Conservation (phyloP, 345 rosid genomes). For the Euphorbia peplus region DNA sequence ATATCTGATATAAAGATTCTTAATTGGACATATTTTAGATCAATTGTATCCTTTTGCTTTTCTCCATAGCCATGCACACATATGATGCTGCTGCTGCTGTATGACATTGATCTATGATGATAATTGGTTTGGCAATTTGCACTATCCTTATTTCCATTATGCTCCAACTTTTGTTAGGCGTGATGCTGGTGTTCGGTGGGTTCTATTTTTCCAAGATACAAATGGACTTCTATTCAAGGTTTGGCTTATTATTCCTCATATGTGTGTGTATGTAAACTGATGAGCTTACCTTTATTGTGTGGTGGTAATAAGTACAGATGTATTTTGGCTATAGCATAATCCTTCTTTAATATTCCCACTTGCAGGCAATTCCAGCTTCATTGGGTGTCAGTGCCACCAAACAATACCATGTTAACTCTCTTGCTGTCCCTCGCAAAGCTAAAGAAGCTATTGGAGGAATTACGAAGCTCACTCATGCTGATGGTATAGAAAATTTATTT, state of each 20-base stretch:
- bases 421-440: constrained; percentile 95
- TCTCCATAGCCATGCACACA: background rate
- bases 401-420: constrained; percentile 91
- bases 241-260: constrained; percentile 13
- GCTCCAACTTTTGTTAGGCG: constrained; percentile 47
- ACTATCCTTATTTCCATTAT: background rate
- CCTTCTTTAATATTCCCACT: background rate
- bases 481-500: constrained; percentile 47
- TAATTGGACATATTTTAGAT: background rate
- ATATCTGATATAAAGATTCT: background rate
- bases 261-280: no score
- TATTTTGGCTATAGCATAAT: constrained; percentile 8
- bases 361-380: constrained; percentile 89
- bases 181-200: constrained; percentile 76
- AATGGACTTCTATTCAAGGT: constrained; percentile 99
- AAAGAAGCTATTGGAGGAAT: constrained; percentile 99
- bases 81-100: background rate
- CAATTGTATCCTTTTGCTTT: background rate
- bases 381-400: constrained; percentile 87
- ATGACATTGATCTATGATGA: background rate
- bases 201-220: constrained; percentile 94
- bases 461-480: constrained; percentile 75
- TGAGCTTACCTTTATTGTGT: no score
- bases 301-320: constrained; percentile 2
- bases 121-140: constrained; percentile 4